Percentiles rank a stretch among this genome's conserved stretches.
Evolutionary conservation across 176 grass and related monocot genomes (phyloP).

Genomic region (Hordeum marinum): DNA sequence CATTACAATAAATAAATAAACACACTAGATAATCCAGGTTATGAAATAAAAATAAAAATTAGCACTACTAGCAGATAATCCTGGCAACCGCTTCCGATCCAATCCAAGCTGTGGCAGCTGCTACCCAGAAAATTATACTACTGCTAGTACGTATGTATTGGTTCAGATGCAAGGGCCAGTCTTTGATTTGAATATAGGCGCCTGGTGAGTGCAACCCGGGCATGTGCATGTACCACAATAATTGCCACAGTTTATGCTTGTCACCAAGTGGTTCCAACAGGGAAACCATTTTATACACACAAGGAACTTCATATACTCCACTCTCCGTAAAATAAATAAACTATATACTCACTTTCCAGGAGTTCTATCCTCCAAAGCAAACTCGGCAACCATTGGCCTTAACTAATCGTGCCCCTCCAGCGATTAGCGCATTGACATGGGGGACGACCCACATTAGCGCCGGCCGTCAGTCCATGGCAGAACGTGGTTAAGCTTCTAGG

Average conservation of each 20-base stretch:
- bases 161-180: constrained; percentile 15
- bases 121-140: not conserved
- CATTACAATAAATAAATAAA: not conserved
- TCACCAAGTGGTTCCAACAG: not conserved
- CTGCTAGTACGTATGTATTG: not conserved
- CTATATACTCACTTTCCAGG: no score
- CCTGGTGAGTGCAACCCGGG: constrained; percentile 18
- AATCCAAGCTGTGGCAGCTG: constrained; percentile 19
- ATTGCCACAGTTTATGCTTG: constrained; percentile 6
- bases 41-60: not conserved
- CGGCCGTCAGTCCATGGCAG: not conserved
- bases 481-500: not conserved
- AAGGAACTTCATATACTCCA: not conserved
- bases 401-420: not conserved
- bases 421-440: not conserved
- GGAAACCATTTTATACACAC: not conserved
- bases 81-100: not conserved
- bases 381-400: not conserved
- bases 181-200: constrained; percentile 28
- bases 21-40: not conserved
- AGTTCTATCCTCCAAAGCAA: not conserved
- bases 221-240: constrained; percentile 46
- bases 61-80: not conserved
- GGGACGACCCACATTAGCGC: not conserved
- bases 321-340: no score